phyloP scores from a whole-genome alignment of 1,139 yeast species.

The Schizosaccharomyces versatilis region DNA sequence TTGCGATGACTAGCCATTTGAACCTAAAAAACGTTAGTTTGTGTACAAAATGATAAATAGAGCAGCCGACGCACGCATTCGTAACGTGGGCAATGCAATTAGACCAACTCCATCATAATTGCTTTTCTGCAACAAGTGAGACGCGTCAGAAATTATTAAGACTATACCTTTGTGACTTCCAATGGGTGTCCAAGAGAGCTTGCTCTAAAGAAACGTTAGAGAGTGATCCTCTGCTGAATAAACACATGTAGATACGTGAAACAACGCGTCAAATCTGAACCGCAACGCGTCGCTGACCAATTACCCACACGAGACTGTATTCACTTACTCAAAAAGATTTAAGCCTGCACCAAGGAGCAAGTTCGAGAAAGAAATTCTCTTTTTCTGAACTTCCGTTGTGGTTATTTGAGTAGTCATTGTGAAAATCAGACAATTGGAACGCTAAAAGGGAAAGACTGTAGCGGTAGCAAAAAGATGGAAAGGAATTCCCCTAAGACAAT shows the following conservation, averaged over 20 bases:
- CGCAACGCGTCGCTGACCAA: background rate
- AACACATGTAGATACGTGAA: background rate
- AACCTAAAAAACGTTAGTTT: conserved; percentile 24
- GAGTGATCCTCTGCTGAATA: conserved; percentile 15
- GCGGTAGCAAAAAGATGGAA: too few relatives aligned
- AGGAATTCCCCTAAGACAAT: too few relatives aligned
- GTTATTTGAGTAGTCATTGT: background rate
- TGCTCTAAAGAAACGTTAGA: conserved; percentile 22
- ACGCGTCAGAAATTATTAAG: background rate
- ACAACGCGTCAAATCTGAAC: background rate
- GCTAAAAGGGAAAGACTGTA: too few relatives aligned
- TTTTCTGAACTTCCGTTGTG: background rate
- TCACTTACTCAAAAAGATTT: conserved; percentile 47
- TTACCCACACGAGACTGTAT: background rate
- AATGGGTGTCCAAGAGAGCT: conserved; percentile 91
- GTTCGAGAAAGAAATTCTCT: conserved; percentile 21
- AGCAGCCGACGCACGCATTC: background rate
- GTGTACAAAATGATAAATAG: background rate
- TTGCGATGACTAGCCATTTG: conserved; percentile 94
- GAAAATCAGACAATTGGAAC: too few relatives aligned
- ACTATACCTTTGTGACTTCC: conserved; percentile 46
- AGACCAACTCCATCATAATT: background rate
- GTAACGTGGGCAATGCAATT: background rate
- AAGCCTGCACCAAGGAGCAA: conserved; percentile 83
- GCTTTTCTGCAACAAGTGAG: background rate